These are phyloP conservation scores for Mariannaea elegans DNA, from an alignment of 2,329 filamentous ascomycete species.

Conservation along the genomic window DNA sequence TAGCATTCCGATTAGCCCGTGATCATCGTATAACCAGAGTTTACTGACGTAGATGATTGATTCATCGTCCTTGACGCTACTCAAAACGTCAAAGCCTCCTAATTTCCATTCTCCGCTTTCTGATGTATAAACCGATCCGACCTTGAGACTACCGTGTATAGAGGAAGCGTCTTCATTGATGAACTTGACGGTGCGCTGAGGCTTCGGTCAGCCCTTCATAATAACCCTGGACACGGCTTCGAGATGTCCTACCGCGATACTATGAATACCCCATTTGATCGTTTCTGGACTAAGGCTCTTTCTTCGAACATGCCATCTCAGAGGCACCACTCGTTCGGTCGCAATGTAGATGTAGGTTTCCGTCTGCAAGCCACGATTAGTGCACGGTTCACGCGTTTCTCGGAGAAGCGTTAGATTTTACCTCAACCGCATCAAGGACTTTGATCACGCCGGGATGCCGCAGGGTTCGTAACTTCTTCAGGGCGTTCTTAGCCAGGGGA, in stretches of 20 bases:
- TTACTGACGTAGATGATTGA: conserved; percentile 81
- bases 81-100: conserved; percentile 91
- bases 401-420: conserved; percentile 46
- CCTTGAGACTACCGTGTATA: conserved; percentile 86
- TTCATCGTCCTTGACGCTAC: conserved; percentile 95
- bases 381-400: background rate
- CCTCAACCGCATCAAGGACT: conserved; percentile 93
- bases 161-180: conserved; percentile 94
- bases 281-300: conserved; percentile 91
- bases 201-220: conserved; percentile 27
- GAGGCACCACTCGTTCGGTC: conserved; percentile 86
- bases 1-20: conserved; percentile 46
- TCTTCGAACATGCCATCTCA: conserved; percentile 89
- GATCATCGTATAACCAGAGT: background rate
- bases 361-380: conserved; percentile 65
- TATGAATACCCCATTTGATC: conserved; percentile 94
- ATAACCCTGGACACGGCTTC: background rate
- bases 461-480: conserved; percentile 92
- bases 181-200: conserved; percentile 90
- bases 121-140: conserved; percentile 88
- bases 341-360: conserved; percentile 96
- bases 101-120: conserved; percentile 99
- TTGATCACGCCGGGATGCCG: conserved; percentile 95
- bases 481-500: conserved; percentile 89
- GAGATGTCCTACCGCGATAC: conserved; percentile 71